phyloP scores from a whole-genome alignment of 2,329 filamentous ascomycete species.

The Aspergillus cejpii region DNA sequence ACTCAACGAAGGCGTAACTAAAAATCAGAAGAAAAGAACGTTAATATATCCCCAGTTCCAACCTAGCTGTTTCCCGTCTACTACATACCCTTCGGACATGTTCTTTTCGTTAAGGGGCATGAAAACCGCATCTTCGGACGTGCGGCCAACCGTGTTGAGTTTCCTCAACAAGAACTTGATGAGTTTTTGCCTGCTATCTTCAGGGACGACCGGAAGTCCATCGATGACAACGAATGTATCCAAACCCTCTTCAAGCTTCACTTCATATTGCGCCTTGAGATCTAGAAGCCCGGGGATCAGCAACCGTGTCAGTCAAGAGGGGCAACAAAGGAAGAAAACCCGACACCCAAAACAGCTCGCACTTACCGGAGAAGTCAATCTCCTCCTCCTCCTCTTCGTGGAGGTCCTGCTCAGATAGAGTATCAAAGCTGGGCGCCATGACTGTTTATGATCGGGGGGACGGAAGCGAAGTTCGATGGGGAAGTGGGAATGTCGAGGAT shows the following conservation, averaged over 20 bases:
- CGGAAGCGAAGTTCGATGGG: conserved; percentile 16
- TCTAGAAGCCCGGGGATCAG: conserved; percentile 45
- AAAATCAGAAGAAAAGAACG: conserved; percentile 6
- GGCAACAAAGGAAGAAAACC: conserved; percentile 18
- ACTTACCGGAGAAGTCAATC: conserved; percentile 72
- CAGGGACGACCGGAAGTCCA: conserved; percentile 79
- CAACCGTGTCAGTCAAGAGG: conserved; percentile 23
- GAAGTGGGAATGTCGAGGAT: conserved; percentile 13
- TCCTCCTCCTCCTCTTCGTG: conserved; percentile 88
- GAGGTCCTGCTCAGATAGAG: conserved; percentile 84
- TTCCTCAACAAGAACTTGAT: conserved; percentile 95
- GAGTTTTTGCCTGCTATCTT: conserved; percentile 88
- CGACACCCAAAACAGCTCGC: conserved; percentile 10
- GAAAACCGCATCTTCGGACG: conserved; percentile 77
- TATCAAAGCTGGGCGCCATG: conserved; percentile 93
- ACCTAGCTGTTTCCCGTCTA: conserved; percentile 5
- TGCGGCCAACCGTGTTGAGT: conserved; percentile 76
- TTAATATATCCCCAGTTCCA: conserved; percentile 12
- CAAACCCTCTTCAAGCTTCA: conserved; percentile 89
- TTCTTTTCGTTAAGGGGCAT: conserved; percentile 90
- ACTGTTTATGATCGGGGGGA: conserved; percentile 40
- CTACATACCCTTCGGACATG: conserved; percentile 74
- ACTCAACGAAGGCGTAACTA: conserved; percentile 96
- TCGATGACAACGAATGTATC: conserved; percentile 96
- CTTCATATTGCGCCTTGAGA: conserved; percentile 88